These are phyloP conservation scores for Bimuria novae-zelandiae DNA, from an alignment of 2,329 filamentous ascomycete genomes.

Conservation along the genomic window DNA sequence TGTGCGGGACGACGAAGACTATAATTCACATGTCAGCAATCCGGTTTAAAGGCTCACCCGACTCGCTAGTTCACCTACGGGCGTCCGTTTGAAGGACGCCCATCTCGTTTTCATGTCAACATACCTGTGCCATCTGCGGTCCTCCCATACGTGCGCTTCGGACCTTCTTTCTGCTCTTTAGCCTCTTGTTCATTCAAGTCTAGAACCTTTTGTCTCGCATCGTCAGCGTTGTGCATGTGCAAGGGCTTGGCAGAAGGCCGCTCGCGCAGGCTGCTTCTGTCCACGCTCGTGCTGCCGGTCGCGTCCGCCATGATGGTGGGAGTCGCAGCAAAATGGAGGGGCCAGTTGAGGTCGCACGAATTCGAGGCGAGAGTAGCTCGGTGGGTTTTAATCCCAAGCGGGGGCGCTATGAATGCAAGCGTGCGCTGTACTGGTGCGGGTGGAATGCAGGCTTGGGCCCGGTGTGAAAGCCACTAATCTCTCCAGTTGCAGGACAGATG, in stretches of 20 bases:
- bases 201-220: conserved; percentile 54
- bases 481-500: neutral
- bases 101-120: conserved; percentile 42
- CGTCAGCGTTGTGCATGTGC: conserved; percentile 34
- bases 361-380: conserved; percentile 2
- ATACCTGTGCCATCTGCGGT: conserved; percentile 89
- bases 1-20: conserved; percentile 96
- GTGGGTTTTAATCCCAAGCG: conserved; percentile 27
- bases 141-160: conserved; percentile 84
- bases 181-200: conserved; percentile 57
- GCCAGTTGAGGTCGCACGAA: conserved; percentile 22
- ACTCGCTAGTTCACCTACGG: neutral
- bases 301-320: conserved; percentile 34
- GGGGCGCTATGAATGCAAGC: conserved; percentile 32
- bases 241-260: conserved; percentile 35
- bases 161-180: conserved; percentile 52
- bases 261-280: conserved; percentile 37
- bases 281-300: conserved; percentile 20
- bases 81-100: neutral
- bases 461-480: no score
- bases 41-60: conserved; percentile 4
- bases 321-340: conserved; percentile 17
- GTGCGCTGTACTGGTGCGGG: conserved; percentile 27
- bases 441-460: conserved; percentile 14
- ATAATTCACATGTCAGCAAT: conserved; percentile 23